Evolutionary conservation across 2,329 filamentous ascomycete genomes (phyloP).

Genomic region (Fusarium cicatricum): DNA sequence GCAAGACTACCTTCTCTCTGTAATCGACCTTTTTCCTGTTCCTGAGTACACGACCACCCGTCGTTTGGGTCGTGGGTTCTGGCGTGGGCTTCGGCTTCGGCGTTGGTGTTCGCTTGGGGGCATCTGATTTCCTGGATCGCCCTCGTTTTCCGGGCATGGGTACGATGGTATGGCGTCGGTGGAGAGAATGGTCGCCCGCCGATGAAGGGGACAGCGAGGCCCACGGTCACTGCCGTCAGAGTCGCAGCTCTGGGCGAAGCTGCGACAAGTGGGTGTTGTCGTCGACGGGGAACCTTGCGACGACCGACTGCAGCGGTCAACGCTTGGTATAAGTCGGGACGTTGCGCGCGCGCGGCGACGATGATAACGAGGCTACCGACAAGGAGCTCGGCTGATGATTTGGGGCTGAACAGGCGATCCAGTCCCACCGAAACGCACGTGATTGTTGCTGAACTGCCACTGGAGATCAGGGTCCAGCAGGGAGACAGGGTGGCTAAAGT

Average conservation of each 20-base stretch:
- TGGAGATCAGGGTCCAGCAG: constrained; percentile 25
- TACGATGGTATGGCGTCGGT: constrained; percentile 27
- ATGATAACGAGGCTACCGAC: constrained; percentile 37
- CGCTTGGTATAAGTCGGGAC: constrained; percentile 46
- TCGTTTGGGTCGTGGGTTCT: no score
- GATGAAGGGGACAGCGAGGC: constrained; percentile 11
- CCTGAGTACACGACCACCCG: constrained; percentile 1
- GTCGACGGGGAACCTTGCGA: constrained; percentile 32
- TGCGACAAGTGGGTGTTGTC: constrained; percentile 12
- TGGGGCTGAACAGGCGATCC: constrained; percentile 32
- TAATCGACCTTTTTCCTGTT: constrained; percentile 8
- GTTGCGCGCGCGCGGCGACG: constrained; percentile 39
- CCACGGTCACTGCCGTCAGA: constrained; percentile 3
- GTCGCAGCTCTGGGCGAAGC: constrained; percentile 10
- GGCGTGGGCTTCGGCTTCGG: constrained; percentile 20
- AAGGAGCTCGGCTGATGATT: constrained; percentile 35
- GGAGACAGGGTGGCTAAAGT: neutral
- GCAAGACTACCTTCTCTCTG: neutral
- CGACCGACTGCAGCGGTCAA: constrained; percentile 42
- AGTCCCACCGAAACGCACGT: constrained; percentile 39
- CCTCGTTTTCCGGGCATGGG: constrained; percentile 47
- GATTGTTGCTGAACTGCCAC: constrained; percentile 29
- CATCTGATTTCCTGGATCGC: constrained; percentile 30
- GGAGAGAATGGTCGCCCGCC: constrained; percentile 15
- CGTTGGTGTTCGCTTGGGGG: constrained; percentile 21